Evolutionary conservation across 2,329 filamentous ascomycete species (phyloP).

Genomic region (Epichloe festucae): DNA sequence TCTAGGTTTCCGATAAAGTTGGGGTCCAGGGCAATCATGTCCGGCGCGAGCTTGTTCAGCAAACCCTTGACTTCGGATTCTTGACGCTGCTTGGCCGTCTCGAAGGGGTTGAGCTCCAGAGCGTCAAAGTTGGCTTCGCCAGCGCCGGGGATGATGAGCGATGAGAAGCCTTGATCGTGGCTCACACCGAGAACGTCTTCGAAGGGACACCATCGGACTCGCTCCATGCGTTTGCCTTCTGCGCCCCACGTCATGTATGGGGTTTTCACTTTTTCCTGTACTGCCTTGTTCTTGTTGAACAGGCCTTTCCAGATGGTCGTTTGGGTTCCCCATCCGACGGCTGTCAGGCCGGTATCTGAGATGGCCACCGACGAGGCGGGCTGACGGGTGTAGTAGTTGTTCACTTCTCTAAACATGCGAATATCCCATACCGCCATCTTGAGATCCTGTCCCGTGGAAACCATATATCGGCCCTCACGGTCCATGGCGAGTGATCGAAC

Average conservation of each 20-base stretch:
- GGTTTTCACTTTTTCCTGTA: slow-evolving; percentile 68
- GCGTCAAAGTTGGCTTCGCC: slow-evolving; percentile 95
- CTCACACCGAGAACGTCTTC: slow-evolving; percentile 84
- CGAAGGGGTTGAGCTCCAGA: slow-evolving; percentile 88
- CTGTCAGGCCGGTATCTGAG: slow-evolving; percentile 76
- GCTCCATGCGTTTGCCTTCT: slow-evolving; percentile 68
- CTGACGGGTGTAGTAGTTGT: slow-evolving; percentile 72
- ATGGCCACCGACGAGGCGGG: slow-evolving; percentile 78
- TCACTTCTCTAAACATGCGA: slow-evolving; percentile 83
- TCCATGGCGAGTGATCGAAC: slow-evolving; percentile 78
- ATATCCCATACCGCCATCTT: slow-evolving; percentile 96
- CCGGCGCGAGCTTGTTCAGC: slow-evolving; percentile 87
- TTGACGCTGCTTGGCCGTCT: slow-evolving; percentile 82
- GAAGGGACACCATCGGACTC: slow-evolving; percentile 82
- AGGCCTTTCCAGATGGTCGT: slow-evolving; percentile 85
- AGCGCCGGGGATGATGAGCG: slow-evolving; percentile 82
- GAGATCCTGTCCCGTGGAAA: slow-evolving; percentile 76
- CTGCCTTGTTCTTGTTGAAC: slow-evolving; percentile 57
- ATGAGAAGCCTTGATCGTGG: slow-evolving; percentile 78
- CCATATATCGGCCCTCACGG: slow-evolving; percentile 88
- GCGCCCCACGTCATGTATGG: slow-evolving; percentile 93
- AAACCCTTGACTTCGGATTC: slow-evolving; percentile 82
- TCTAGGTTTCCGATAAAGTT: slow-evolving; percentile 86
- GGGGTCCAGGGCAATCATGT: slow-evolving; percentile 93
- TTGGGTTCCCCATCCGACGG: slow-evolving; percentile 82